phyloP scores from a whole-genome alignment of 1,139 yeast genomes.

The Chernovozyma aurita region DNA sequence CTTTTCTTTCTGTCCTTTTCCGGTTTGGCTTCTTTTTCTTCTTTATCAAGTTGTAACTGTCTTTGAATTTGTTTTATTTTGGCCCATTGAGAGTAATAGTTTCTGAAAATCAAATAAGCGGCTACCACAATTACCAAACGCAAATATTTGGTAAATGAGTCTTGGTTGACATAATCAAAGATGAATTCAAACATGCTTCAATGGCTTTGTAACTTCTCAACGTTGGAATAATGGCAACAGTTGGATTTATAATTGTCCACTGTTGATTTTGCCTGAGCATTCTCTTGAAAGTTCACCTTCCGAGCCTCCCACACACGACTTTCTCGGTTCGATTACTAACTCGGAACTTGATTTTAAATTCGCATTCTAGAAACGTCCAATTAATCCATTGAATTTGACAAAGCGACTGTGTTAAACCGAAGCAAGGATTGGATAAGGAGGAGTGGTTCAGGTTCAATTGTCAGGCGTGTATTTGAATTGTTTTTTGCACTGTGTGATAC shows the following conservation, averaged over 20 bases:
- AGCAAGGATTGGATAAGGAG: too few relatives aligned
- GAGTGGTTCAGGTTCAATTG: too few relatives aligned
- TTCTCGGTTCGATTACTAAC: background rate
- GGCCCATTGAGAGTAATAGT: conserved; percentile 37
- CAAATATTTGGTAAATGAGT: conserved; percentile 32
- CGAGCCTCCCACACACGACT: background rate
- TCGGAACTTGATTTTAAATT: background rate
- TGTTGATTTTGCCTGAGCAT: background rate
- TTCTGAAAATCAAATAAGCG: conserved; percentile 33
- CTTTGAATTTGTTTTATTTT: conserved; percentile 48
- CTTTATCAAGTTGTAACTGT: conserved; percentile 47
- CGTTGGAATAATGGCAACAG: too few relatives aligned
- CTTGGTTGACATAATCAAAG: conserved; percentile 34
- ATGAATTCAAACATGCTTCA: conserved; percentile 28
- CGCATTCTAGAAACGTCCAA: too few relatives aligned
- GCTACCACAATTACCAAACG: conserved; percentile 33
- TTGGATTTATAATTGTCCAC: too few relatives aligned
- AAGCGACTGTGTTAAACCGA: too few relatives aligned
- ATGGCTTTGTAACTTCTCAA: background rate
- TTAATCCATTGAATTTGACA: too few relatives aligned
- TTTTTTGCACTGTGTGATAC: too few relatives aligned
- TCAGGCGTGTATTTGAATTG: too few relatives aligned
- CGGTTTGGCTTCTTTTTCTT: conserved; percentile 33
- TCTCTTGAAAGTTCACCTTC: background rate
- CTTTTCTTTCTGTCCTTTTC: conserved; percentile 30